Evolutionary conservation across 2,329 filamentous ascomycete genomes (phyloP).

Genomic region (Diaporthe sp.): DNA sequence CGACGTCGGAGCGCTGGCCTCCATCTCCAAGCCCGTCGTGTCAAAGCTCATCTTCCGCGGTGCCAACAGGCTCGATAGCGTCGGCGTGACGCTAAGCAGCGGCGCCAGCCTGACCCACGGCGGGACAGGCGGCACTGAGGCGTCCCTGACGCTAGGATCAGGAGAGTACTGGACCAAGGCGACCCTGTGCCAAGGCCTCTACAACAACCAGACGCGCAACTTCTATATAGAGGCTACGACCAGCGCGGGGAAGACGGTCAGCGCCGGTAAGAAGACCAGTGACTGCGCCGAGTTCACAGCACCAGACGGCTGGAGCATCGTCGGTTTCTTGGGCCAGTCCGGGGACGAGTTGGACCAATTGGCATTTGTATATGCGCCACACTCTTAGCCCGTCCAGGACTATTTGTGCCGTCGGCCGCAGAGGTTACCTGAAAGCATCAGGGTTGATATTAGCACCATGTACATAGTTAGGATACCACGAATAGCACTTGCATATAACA

Average conservation of each 20-base stretch:
- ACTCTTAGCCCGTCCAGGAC: slow-evolving; percentile 46
- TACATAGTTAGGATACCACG: slow-evolving; percentile 3
- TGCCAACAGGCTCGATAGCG: slow-evolving; percentile 62
- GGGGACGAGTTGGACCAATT: slow-evolving; percentile 71
- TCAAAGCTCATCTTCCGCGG: slow-evolving; percentile 62
- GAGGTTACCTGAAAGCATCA: slow-evolving; percentile 1
- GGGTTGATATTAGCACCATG: background rate
- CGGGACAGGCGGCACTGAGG: slow-evolving; percentile 63
- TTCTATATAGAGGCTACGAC: slow-evolving; percentile 70
- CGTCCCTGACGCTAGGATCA: slow-evolving; percentile 58
- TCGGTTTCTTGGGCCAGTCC: slow-evolving; percentile 65
- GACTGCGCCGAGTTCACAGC: slow-evolving; percentile 64
- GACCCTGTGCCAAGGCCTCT: slow-evolving; percentile 64
- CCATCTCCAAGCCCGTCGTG: slow-evolving; percentile 51
- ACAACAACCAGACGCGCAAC: slow-evolving; percentile 61
- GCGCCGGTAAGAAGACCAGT: slow-evolving; percentile 59
- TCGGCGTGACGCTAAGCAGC: slow-evolving; percentile 62
- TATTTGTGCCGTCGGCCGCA: background rate
- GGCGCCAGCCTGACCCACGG: slow-evolving; percentile 67
- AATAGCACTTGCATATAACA: slow-evolving; percentile 6
- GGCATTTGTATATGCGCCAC: slow-evolving; percentile 61
- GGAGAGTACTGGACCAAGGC: slow-evolving; percentile 65
- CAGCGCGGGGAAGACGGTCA: slow-evolving; percentile 60
- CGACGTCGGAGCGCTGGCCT: slow-evolving; percentile 60
- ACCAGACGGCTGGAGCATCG: slow-evolving; percentile 64